Evolutionary conservation across 768 basidiomycete species (phyloP), one percentile per base, ranked within the genome.

Genomic region (Lactifluus echinatus): DNA sequence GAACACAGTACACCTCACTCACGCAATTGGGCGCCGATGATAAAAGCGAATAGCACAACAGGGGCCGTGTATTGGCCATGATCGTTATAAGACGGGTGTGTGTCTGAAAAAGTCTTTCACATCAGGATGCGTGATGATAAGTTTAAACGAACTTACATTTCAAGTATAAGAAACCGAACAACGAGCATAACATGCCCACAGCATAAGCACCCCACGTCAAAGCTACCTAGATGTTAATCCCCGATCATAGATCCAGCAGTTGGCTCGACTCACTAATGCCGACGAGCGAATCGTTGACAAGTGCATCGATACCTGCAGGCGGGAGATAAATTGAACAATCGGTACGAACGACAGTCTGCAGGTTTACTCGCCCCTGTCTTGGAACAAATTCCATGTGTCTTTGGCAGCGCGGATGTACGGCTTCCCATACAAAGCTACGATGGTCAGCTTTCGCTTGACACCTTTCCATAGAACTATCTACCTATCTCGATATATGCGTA

Each of bases 401-500:
- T 87, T 89, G 0, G 90, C 88, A 28, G 89, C 89, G 24, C 75
- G 68, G 42, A 92, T 78, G 63, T 91, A 93, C 1, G 85, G 73
- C 70, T 93, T 93, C 33, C 91, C 90, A 66, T 92, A 93, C 10
- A 92, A 72, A 0, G 89, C 87, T 87, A 44, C 8, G 11, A 36
- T 39, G 34, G 15, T 44, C 26, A n/a, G 12, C 53, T 24, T 31
- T 34, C 40, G 50, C 28, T 44, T 33, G 15, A 34, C 12, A 45
- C 26, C 11, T 31, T 62, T 40, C 28, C n/a, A 55, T 21, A 46
- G 28, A 31, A 31, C 73, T n/a, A n/a, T n/a, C 39, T 63, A 85
- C 83, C 83, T 47, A 92, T 91, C 67, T 92, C 87, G 63, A 91
- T 89, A 64, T 86, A 89, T 24, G 85, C 82, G 69, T 90, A 89